Conservation (phyloP, 768 basidiomycete species). For the Lactifluus subvellereus region DNA sequence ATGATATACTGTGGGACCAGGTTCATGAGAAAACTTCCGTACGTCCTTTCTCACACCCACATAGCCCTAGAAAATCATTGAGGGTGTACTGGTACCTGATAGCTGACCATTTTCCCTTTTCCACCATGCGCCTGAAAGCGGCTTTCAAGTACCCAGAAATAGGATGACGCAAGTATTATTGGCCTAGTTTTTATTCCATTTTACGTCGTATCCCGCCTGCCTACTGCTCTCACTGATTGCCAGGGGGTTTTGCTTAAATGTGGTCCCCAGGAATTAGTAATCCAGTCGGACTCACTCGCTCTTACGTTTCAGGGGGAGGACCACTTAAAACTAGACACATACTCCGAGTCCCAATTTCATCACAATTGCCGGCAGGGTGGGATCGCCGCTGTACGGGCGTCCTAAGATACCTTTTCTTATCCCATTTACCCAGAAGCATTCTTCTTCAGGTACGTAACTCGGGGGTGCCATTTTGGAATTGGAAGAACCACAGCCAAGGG, state of each 20-base stretch:
- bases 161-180: not conserved
- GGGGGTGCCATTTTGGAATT: not conserved
- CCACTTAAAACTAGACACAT: not conserved
- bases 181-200: not conserved
- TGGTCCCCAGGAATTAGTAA: not conserved
- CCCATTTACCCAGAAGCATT: not conserved
- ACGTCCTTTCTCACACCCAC: not conserved
- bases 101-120: not conserved
- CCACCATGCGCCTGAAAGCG: not conserved
- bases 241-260: not conserved
- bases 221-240: not conserved
- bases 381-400: not conserved
- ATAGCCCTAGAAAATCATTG: not conserved
- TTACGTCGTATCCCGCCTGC: not conserved
- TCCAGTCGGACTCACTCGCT: not conserved
- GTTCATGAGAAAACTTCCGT: not conserved
- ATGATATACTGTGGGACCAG: not conserved
- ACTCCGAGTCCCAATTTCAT: not conserved
- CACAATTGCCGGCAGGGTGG: not conserved
- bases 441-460: not conserved
- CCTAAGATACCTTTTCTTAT: not conserved
- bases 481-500: not conserved
- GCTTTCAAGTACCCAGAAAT: not conserved
- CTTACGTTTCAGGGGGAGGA: constrained; percentile 9
- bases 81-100: not conserved